Evolutionary conservation across 495 filamentous ascomycete genomes (phyloP).

Genomic region (Xylaria longipes): DNA sequence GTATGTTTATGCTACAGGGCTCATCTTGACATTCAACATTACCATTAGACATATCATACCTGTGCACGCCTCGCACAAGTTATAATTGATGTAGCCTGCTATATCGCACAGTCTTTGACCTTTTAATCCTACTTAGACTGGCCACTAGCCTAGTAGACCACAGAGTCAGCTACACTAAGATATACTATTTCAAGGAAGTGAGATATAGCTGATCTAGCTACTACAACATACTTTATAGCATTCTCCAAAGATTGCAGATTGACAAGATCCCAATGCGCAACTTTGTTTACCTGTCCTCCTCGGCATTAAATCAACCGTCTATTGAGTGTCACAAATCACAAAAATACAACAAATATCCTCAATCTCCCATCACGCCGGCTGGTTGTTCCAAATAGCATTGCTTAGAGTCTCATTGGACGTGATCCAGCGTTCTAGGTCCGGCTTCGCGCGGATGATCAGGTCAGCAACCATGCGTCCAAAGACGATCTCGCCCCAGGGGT

Average conservation of each 20-base stretch:
- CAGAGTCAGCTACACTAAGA: background rate
- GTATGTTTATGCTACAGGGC: background rate
- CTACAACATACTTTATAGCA: background rate
- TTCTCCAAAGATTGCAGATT: background rate
- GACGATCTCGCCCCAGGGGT: slow-evolving; percentile 47
- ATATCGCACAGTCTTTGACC: background rate
- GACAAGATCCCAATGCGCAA: background rate
- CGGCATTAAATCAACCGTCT: background rate
- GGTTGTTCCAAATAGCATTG: slow-evolving; percentile 40
- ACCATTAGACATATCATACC: background rate
- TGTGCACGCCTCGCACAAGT: background rate
- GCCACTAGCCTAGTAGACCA: background rate
- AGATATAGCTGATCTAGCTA: background rate
- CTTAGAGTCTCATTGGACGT: slow-evolving; percentile 39
- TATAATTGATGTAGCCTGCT: background rate
- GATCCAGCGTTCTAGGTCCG: slow-evolving; percentile 38
- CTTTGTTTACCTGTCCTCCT: background rate
- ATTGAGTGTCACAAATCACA: background rate
- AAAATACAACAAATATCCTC: too few relatives aligned
- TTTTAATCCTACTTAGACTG: background rate
- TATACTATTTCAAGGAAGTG: background rate
- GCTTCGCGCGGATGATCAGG: slow-evolving; percentile 41
- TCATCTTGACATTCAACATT: slow-evolving; percentile 16
- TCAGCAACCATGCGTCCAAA: slow-evolving; percentile 57
- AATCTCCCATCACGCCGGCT: slow-evolving; percentile 32